Evolutionary conservation across 2,329 filamentous ascomycete species (phyloP).

Genomic region (Venturia nashicola): DNA sequence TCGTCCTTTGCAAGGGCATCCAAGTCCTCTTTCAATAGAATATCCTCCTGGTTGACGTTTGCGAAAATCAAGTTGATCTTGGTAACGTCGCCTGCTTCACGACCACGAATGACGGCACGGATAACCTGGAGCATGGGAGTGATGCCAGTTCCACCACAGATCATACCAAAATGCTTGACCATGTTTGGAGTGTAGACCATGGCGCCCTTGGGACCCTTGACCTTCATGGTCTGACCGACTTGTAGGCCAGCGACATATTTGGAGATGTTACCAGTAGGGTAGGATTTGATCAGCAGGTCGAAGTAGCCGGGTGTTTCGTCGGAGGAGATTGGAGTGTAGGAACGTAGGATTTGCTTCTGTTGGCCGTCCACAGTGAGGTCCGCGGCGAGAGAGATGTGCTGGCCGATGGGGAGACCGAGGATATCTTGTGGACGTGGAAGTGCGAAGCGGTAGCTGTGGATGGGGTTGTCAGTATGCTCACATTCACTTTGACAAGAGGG

Average conservation of each 20-base stretch:
- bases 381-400: slow-evolving; percentile 91
- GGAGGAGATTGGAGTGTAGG: slow-evolving; percentile 30
- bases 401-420: slow-evolving; percentile 92
- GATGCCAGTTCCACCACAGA: slow-evolving; percentile 93
- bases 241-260: slow-evolving; percentile 75
- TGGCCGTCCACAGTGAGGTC: slow-evolving; percentile 27
- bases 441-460: slow-evolving; percentile 71
- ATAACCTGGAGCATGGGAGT: slow-evolving; percentile 97
- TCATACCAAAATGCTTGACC: slow-evolving; percentile 94
- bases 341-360: slow-evolving; percentile 28
- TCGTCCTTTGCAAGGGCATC: slow-evolving; percentile 69
- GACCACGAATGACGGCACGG: slow-evolving; percentile 75
- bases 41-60: slow-evolving; percentile 88
- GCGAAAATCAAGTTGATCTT: slow-evolving; percentile 93
- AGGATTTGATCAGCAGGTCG: slow-evolving; percentile 95
- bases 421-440: slow-evolving; percentile 68
- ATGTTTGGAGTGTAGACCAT: slow-evolving; percentile 98
- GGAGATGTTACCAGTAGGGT: slow-evolving; percentile 95
- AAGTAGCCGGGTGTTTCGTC: slow-evolving; percentile 61
- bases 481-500: neutral
- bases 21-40: slow-evolving; percentile 84
- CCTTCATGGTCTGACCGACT: slow-evolving; percentile 70
- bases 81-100: slow-evolving; percentile 64
- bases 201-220: slow-evolving; percentile 89
- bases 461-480: neutral